Percentiles rank a stretch among this genome's conserved stretches.
These are phyloP conservation scores for Beauveria scarabaeidicola DNA, from an alignment of 2,329 filamentous ascomycete genomes.

Conservation along the genomic window DNA sequence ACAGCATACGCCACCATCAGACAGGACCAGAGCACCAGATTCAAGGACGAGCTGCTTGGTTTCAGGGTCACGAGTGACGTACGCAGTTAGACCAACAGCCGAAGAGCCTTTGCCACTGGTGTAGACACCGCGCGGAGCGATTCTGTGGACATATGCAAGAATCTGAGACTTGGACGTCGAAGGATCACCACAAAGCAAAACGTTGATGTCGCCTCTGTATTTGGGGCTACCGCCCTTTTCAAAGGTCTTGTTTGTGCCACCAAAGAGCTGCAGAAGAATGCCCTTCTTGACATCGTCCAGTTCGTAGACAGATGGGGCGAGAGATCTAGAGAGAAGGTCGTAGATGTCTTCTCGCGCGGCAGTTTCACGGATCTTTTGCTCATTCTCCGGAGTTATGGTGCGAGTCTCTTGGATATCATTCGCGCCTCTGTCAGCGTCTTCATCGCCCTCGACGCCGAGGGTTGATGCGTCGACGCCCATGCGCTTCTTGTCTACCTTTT, in stretches of 20 bases:
- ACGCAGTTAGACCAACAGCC: constrained; percentile 72
- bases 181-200: constrained; percentile 92
- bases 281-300: constrained; percentile 99
- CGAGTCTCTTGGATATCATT: constrained; percentile 75
- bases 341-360: constrained; percentile 80
- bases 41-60: constrained; percentile 73
- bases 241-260: constrained; percentile 96
- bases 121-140: constrained; percentile 80
- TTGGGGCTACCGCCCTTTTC: constrained; percentile 91
- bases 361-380: constrained; percentile 77
- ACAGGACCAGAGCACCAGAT: constrained; percentile 69
- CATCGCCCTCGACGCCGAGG: constrained; percentile 70
- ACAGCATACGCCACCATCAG: constrained; percentile 75
- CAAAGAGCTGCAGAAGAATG: constrained; percentile 91
- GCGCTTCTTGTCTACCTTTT: constrained; percentile 92
- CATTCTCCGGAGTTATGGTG: constrained; percentile 77
- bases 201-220: constrained; percentile 95
- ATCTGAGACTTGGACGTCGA: constrained; percentile 96
- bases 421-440: constrained; percentile 54
- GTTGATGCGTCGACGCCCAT: constrained; percentile 88
- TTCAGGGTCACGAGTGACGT: constrained; percentile 72
- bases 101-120: constrained; percentile 76
- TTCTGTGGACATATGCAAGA: constrained; percentile 91
- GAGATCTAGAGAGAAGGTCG: constrained; percentile 78
- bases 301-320: constrained; percentile 93